Evolutionary conservation across 768 basidiomycete species (phyloP).

Genomic region (Sporobolomyces phaffii): DNA sequence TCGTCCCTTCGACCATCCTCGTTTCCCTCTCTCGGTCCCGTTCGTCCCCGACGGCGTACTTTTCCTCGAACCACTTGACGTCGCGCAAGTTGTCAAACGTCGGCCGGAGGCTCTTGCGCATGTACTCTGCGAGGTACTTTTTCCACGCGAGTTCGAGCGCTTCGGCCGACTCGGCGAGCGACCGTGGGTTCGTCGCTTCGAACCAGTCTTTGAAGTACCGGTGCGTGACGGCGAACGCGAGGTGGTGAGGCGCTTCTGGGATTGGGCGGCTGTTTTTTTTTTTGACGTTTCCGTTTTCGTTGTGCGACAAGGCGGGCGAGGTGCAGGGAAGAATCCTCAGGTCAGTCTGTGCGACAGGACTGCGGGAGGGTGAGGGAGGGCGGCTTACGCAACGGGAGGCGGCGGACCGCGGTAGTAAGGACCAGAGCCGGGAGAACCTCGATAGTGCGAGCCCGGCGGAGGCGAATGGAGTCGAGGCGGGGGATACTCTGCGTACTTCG

Average conservation of each 20-base stretch:
- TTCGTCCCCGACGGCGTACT: slow-evolving; percentile 29
- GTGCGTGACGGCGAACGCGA: slow-evolving; percentile 30
- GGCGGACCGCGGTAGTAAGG: background rate
- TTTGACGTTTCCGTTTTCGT: too few relatives aligned
- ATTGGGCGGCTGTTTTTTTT: background rate
- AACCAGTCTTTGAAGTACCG: slow-evolving; percentile 40
- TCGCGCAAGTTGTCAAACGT: slow-evolving; percentile 22
- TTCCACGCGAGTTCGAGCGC: slow-evolving; percentile 35
- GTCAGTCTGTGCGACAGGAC: background rate
- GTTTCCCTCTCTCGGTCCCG: slow-evolving; percentile 1
- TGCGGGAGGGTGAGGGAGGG: background rate
- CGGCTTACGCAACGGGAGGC: background rate
- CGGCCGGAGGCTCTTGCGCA: background rate
- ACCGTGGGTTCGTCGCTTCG: background rate
- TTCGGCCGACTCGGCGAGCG: background rate
- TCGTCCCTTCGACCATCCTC: slow-evolving; percentile 14
- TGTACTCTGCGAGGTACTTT: slow-evolving; percentile 32
- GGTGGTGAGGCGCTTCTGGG: slow-evolving; percentile 26
- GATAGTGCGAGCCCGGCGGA: background rate
- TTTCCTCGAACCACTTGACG: slow-evolving; percentile 39
- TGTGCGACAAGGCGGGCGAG: background rate
- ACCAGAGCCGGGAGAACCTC: background rate
- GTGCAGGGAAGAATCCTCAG: background rate
- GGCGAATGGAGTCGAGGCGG: background rate
- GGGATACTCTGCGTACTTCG: background rate